Base-by-base conservation (phyloP, 257 asterid genomes). In the Solanum appendiculatum region DNA sequence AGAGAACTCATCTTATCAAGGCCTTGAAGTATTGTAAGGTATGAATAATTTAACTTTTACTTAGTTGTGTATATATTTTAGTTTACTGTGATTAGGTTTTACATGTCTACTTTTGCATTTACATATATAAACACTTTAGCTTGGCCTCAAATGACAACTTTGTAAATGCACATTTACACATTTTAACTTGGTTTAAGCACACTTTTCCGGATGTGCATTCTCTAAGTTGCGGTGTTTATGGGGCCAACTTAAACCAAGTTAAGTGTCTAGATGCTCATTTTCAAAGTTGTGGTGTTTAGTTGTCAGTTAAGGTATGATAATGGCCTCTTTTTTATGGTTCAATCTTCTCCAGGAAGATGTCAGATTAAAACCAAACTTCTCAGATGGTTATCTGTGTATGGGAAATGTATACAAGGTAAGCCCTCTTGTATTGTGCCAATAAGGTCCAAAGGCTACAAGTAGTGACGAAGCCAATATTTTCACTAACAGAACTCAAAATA, bases 351-450 rank as follows among this genome's bases (percentile, higher is more conserved):
- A 95, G 99, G 99, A 97, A 93, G 95, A 99, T 9, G 95, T 97
- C 82, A 97, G 90, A 92, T 90, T 97, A 90, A 96, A 97, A 93
- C 98, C 99, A 40, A 93, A 92, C 90, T 96, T 91, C 90, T 90
- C 96, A 9, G 99, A 95, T 88, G 98, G 96, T 84, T 94, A 93
- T 90, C 91, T 97, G 92, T 93, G 94, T 90, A 89, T 97, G 92
- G 99, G 99, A 89, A 96, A 91, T 89, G 98, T 95, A 87, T 96
- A 96, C 93, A 94, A 96, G 99, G 99, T 97, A 91, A 90, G 93
- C 66, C 88, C 64, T 91, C 86, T 74, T 86, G 89, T 88, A 83
- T 90, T 87, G 88, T 92, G 88, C 88, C 91, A 85, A 87, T 92
- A 88, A 72, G 89, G 64, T 91, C 88, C 60, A 89, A 82, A 89